Conservation (phyloP, 352 stramenopile genomes). For the Plasmopara viticola region DNA sequence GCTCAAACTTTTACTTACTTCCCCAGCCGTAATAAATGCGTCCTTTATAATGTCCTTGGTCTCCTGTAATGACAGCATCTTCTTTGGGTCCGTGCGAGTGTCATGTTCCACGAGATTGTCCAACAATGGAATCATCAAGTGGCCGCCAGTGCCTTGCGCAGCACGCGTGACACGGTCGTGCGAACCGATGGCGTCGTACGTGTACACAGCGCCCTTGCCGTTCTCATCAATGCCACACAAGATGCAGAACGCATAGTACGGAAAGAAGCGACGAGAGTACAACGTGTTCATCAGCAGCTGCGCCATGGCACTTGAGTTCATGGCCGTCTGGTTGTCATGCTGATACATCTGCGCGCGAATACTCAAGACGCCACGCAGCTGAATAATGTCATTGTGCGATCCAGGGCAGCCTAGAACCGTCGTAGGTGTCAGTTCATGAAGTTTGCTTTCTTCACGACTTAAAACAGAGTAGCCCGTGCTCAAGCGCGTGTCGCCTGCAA, state of each 20-base stretch:
- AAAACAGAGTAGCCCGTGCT: constrained; percentile 97
- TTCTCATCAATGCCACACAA: constrained; percentile 94
- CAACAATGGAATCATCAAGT: constrained; percentile 97
- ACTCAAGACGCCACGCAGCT: constrained; percentile 70
- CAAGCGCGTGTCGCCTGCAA: constrained; percentile 95
- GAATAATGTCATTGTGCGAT: constrained; percentile 84
- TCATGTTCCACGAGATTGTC: constrained; percentile 95
- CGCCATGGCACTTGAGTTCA: constrained; percentile 89
- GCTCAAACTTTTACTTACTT: constrained; percentile 42
- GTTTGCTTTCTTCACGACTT: constrained; percentile 91
- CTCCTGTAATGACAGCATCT: constrained; percentile 86
- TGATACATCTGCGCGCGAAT: constrained; percentile 85
- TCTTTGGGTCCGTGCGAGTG: constrained; percentile 89
- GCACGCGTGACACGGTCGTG: constrained; percentile 72
- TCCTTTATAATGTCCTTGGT: constrained; percentile 99
- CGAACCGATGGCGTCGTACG: constrained; percentile 97
- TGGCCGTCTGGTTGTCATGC: constrained; percentile 94
- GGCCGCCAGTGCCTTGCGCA: constrained; percentile 87
- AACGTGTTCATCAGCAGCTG: constrained; percentile 98
- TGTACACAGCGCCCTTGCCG: constrained; percentile 95
- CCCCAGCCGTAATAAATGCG: constrained; percentile 95
- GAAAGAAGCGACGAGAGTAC: constrained; percentile 98
- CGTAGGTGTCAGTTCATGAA: constrained; percentile 67
- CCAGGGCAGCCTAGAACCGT: constrained; percentile 70
- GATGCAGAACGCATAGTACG: constrained; percentile 99